Evolutionary conservation across 2,329 filamentous ascomycete genomes (phyloP).

Genomic region (Cercospora beticola): DNA sequence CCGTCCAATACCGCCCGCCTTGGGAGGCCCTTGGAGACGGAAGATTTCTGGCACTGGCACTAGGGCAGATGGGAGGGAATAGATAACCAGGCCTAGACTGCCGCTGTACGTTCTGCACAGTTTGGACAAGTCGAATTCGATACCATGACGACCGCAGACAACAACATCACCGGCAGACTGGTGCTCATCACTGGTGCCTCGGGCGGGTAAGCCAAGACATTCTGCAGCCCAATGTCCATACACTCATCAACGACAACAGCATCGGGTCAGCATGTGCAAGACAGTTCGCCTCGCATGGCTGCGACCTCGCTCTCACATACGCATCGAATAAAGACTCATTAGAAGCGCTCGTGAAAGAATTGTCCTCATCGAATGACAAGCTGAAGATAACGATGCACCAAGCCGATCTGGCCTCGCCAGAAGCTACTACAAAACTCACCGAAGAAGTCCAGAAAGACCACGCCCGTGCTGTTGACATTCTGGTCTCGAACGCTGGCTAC

Average conservation of each 20-base stretch:
- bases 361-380: constrained; percentile 18
- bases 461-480: constrained; percentile 58
- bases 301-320: constrained; percentile 60
- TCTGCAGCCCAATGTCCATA: not conserved
- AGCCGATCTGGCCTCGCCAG: constrained; percentile 56
- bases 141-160: constrained; percentile 28
- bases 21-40: not conserved
- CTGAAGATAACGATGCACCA: constrained; percentile 55
- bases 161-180: constrained; percentile 51
- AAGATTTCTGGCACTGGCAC: not conserved
- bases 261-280: constrained; percentile 60
- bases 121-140: not conserved
- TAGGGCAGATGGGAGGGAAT: not conserved
- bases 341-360: constrained; percentile 42
- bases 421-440: constrained; percentile 56
- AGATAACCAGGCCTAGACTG: not conserved
- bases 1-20: not conserved
- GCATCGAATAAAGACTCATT: constrained; percentile 52
- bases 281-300: constrained; percentile 52
- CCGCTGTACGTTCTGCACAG: not conserved
- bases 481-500: constrained; percentile 66
- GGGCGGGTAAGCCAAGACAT: constrained; percentile 38
- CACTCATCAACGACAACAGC: constrained; percentile 35
- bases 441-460: constrained; percentile 55
- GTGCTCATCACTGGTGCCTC: constrained; percentile 62